Conservation (phyloP, 192 early-diverging fungal genomes). For the Neocallimastix lanati region DNA sequence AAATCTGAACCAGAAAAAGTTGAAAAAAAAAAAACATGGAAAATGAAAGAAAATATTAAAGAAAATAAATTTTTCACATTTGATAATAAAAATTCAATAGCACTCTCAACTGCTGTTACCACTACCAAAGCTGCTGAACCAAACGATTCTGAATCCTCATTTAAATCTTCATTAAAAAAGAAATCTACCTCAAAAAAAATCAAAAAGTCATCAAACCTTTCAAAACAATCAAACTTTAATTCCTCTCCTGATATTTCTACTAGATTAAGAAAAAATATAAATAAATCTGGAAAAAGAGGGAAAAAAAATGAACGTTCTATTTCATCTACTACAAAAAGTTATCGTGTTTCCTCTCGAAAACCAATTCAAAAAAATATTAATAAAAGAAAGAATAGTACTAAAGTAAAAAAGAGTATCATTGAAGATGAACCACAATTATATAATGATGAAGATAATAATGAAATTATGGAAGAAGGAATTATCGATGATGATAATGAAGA, state of each 20-base stretch:
- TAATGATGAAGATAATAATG: too few relatives aligned
- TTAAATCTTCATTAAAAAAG: background rate
- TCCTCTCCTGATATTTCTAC: too few relatives aligned
- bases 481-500: too few relatives aligned
- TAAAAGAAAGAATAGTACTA: too few relatives aligned
- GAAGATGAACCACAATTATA: too few relatives aligned
- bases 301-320: too few relatives aligned
- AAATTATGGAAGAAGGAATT: too few relatives aligned
- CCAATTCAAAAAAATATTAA: too few relatives aligned
- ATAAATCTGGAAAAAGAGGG: background rate
- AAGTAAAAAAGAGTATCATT: too few relatives aligned
- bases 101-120: too few relatives aligned
- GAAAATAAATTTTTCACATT: background rate
- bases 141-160: background rate
- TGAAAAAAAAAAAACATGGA: background rate
- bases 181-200: background rate
- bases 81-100: background rate
- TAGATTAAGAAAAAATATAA: background rate
- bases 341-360: too few relatives aligned
- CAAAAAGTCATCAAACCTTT: background rate
- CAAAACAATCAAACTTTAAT: background rate
- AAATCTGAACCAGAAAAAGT: background rate
- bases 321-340: too few relatives aligned
- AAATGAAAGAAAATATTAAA: background rate
- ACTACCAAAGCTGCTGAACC: background rate